Conservation (phyloP, 371 early-diverging fungal genomes). For the Phascolomyces articulosus region DNA sequence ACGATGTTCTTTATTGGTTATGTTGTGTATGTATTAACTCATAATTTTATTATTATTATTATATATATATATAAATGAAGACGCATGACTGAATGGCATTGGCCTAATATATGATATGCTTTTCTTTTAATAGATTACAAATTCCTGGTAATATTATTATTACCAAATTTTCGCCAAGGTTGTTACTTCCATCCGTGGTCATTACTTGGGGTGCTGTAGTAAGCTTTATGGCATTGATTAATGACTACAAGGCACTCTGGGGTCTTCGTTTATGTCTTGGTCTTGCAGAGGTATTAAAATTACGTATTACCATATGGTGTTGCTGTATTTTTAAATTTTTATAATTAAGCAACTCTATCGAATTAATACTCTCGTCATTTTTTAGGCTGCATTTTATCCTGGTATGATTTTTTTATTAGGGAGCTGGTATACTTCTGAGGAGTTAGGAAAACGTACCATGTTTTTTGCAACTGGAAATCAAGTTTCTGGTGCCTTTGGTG, state of each 20-base stretch:
- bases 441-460: constrained; percentile 72
- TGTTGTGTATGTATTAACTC: constrained; percentile 63
- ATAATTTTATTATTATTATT: too few relatives aligned
- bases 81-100: too few relatives aligned
- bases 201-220: constrained; percentile 66
- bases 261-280: constrained; percentile 68
- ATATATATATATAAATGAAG: too few relatives aligned
- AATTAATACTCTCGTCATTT: too few relatives aligned
- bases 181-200: constrained; percentile 61
- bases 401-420: constrained; percentile 75
- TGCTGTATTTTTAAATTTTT: constrained; percentile 36
- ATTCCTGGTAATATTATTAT: constrained; percentile 53
- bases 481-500: constrained; percentile 24
- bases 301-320: too few relatives aligned
- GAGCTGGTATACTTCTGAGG: constrained; percentile 75
- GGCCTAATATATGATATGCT: too few relatives aligned
- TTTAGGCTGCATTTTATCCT: constrained; percentile 63
- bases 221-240: constrained; percentile 55
- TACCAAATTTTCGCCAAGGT: constrained; percentile 50
- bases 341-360: too few relatives aligned
- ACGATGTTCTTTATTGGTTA: constrained; percentile 78
- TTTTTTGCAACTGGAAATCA: constrained; percentile 22
- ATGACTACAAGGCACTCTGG: constrained; percentile 43
- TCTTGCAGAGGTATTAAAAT: constrained; percentile 53
- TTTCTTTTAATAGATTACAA: constrained; percentile 38